Base-by-base conservation (phyloP, 176 grass and related monocot species). In the Phoenix dactylifera region DNA sequence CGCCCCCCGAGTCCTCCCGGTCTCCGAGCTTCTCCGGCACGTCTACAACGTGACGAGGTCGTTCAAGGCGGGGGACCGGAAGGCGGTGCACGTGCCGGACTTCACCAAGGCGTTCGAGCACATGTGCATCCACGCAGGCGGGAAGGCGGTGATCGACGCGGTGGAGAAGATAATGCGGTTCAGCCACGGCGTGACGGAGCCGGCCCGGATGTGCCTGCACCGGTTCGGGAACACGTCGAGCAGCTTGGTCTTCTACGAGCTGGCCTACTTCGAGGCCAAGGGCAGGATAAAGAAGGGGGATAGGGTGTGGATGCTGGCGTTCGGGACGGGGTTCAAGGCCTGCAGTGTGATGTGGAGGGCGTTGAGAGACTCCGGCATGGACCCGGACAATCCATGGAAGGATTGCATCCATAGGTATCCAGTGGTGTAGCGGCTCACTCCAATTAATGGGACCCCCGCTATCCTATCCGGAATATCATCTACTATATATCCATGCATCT, bases 191-290 rank as follows among this genome's bases (percentile, higher is more conserved):
- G 86, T 89, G 1, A 80, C 87, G 30, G 90, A 89, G 73, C 81
- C 86, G 24, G 85, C 89, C 17, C 19, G 89, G 4, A 81, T 87
- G 7, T 76, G 74, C 4, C 79, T 95, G 54, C 85, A 95, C 62
- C 76, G 89, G 9, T 89, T 95, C 58, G 85, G 89, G 17, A 89
- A 95, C 76, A 95, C 89, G 14, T 95, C 89, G 1, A 89, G 89
- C 70, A 95, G 89, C 79, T 69, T 95, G 22, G 89, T 95, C 58
- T 86, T 95, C 70, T 95, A 95, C 76, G 89, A 95, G 82, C 64
- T 95, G 3, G 89, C 89, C 50, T 95, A 95, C 82, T 89, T 95
- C 28, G 82, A 95, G 26, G 85, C 85, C 17, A 86, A 86, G 66
- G 73, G 89, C 24, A 66, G 82, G 7, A 60, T 95, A 3, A 75